These are phyloP conservation scores for Beauveria sp. DNA, from an alignment of 2,329 filamentous ascomycete species.

Conservation along the genomic window DNA sequence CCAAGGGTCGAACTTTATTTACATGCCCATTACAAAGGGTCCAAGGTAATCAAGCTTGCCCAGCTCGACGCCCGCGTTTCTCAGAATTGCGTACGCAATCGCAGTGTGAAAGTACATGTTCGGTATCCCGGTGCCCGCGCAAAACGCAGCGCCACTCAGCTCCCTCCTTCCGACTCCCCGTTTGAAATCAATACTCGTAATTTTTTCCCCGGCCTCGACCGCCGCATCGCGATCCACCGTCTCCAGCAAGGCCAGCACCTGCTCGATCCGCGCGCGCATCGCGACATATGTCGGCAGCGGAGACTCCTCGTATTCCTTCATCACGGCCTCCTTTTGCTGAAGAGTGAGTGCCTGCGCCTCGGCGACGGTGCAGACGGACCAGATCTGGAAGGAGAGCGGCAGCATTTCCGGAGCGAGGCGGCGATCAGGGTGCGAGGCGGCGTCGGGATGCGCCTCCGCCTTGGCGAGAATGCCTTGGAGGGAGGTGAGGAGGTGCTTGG, in stretches of 20 bases:
- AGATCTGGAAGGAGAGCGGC: constrained; percentile 21
- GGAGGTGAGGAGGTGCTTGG: constrained; percentile 17
- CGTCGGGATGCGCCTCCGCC: constrained; percentile 18
- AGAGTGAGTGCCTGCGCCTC: constrained; percentile 2
- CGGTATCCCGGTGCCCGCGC: constrained; percentile 42
- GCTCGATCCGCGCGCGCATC: constrained; percentile 26
- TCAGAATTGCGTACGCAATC: constrained; percentile 52
- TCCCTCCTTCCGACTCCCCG: constrained; percentile 17
- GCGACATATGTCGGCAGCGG: constrained; percentile 25
- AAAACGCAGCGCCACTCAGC: constrained; percentile 31
- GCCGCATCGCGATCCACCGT: constrained; percentile 17
- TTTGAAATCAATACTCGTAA: constrained; percentile 24
- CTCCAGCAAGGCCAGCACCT: neutral
- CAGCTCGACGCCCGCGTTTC: constrained; percentile 52
- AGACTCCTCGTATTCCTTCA: neutral
- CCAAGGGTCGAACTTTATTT: neutral
- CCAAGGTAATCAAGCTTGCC: constrained; percentile 51
- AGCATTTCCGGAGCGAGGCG: constrained; percentile 24
- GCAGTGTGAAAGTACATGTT: constrained; percentile 58
- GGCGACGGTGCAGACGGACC: constrained; percentile 15
- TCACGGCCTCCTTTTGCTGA: neutral
- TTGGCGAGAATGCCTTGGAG: constrained; percentile 19
- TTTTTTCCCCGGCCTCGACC: constrained; percentile 22
- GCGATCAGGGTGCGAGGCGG: constrained; percentile 13
- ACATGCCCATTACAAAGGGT: constrained; percentile 16